Conservation (phyloP, 345 rosid genomes). For the Bruguiera parviflora region DNA sequence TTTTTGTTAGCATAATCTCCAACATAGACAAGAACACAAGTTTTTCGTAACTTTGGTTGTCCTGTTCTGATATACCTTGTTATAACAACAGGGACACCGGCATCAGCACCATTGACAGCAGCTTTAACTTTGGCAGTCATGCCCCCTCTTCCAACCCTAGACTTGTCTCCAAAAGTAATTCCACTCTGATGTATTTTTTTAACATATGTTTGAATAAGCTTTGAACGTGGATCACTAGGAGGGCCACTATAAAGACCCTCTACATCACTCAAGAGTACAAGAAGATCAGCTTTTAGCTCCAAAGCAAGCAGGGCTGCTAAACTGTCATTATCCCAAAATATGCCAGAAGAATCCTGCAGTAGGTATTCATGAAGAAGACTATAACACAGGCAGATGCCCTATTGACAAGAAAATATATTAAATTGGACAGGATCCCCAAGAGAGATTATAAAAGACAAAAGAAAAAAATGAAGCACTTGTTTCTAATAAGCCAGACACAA, state of each 20-base stretch:
- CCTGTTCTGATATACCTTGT: constrained; percentile 53
- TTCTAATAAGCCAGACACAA: not conserved
- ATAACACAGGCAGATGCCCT: not conserved
- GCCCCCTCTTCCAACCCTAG: constrained; percentile 98
- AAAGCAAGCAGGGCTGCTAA: constrained; percentile 88
- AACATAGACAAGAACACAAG: not conserved
- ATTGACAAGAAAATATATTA: not conserved
- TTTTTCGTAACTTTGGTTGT: not conserved
- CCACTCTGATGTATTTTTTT: constrained; percentile 75
- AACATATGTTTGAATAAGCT: constrained; percentile 79
- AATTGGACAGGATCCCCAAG: not conserved
- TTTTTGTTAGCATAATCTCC: too few species aligned
- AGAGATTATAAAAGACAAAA: not conserved
- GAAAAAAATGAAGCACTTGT: not conserved
- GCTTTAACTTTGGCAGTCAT: constrained; percentile 99
- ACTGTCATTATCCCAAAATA: constrained; percentile 99
- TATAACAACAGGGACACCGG: constrained; percentile 91
- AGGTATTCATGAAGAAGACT: constrained; percentile 5
- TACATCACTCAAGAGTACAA: constrained; percentile 89
- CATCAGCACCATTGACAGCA: constrained; percentile 85
- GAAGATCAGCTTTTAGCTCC: constrained; percentile 94
- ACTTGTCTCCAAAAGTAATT: constrained; percentile 96
- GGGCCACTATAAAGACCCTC: constrained; percentile 98
- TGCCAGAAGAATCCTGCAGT: constrained; percentile 93
- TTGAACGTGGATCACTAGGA: constrained; percentile 85